These are phyloP conservation scores for Fusarium dimerum DNA, from an alignment of 2,329 filamentous ascomycete species.

Conservation along the genomic window DNA sequence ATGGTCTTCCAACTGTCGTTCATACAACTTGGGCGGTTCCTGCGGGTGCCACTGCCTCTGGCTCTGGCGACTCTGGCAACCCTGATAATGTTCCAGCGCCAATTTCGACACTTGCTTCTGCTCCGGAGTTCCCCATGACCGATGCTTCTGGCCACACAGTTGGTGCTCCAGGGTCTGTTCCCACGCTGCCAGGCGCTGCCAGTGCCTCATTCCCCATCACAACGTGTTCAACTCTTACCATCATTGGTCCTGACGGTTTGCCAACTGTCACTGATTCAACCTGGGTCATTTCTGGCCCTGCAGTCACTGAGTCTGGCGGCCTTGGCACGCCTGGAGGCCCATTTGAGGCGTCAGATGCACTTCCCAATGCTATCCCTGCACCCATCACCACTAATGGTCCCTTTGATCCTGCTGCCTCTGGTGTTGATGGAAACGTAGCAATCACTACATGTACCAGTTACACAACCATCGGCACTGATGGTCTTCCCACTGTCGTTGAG, in stretches of 20 bases:
- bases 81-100: neutral
- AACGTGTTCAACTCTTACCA: slow-evolving; percentile 32
- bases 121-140: slow-evolving; percentile 7
- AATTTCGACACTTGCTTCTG: slow-evolving; percentile 5
- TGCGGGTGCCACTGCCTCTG: slow-evolving; percentile 5
- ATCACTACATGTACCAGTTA: slow-evolving; percentile 28
- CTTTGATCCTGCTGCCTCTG: slow-evolving; percentile 6
- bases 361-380: slow-evolving; percentile 17
- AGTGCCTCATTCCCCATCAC: slow-evolving; percentile 12
- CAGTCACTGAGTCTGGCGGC: slow-evolving; percentile 18
- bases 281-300: slow-evolving; percentile 29
- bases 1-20: slow-evolving; percentile 22
- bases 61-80: slow-evolving; percentile 4
- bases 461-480: slow-evolving; percentile 24
- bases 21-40: slow-evolving; percentile 23
- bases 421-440: slow-evolving; percentile 3
- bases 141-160: slow-evolving; percentile 4
- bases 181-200: slow-evolving; percentile 1
- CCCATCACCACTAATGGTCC: slow-evolving; percentile 8
- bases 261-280: slow-evolving; percentile 36
- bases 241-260: slow-evolving; percentile 27
- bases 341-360: slow-evolving; percentile 14
- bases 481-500: slow-evolving; percentile 33
- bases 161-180: neutral
- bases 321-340: slow-evolving; percentile 7